Percentiles rank a stretch among this genome's conserved stretches.
These are phyloP conservation scores for Metarhizium rileyi DNA, from an alignment of 2,329 filamentous ascomycete genomes.

Conservation along the genomic window DNA sequence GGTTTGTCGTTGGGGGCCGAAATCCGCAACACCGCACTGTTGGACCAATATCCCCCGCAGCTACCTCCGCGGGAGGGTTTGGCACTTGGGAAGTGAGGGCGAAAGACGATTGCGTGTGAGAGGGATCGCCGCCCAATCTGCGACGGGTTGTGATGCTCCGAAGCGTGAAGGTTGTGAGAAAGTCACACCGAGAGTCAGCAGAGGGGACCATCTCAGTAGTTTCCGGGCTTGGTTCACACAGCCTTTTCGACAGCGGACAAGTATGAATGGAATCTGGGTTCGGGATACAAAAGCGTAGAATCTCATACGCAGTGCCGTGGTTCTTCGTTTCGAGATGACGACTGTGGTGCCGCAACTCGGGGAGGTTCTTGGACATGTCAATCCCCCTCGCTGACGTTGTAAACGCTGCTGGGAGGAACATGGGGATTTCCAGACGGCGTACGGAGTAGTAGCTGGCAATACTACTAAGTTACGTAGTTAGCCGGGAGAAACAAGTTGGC, in stretches of 20 bases:
- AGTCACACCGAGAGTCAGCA: neutral
- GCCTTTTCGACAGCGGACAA: neutral
- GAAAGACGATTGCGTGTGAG: neutral
- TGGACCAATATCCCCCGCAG: neutral
- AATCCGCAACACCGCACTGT: no score
- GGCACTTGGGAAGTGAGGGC: neutral
- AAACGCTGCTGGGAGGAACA: no score
- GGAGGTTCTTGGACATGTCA: neutral
- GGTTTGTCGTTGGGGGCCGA: neutral
- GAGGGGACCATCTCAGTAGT: neutral
- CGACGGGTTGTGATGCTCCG: neutral
- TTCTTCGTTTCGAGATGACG: neutral
- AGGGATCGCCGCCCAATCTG: neutral
- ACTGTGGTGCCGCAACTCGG: neutral
- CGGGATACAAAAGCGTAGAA: neutral
- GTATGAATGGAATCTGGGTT: neutral
- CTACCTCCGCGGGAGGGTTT: neutral
- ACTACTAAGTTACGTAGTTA: no score
- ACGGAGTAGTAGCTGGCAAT: no score
- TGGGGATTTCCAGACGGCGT: no score
- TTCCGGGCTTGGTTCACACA: neutral
- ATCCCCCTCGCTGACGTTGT: no score
- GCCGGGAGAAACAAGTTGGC: no score
- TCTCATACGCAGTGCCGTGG: neutral
- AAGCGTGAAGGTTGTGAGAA: neutral